phyloP scores from a whole-genome alignment of 2,329 filamentous ascomycete species.

The Phyllosticta citrichinensis region DNA sequence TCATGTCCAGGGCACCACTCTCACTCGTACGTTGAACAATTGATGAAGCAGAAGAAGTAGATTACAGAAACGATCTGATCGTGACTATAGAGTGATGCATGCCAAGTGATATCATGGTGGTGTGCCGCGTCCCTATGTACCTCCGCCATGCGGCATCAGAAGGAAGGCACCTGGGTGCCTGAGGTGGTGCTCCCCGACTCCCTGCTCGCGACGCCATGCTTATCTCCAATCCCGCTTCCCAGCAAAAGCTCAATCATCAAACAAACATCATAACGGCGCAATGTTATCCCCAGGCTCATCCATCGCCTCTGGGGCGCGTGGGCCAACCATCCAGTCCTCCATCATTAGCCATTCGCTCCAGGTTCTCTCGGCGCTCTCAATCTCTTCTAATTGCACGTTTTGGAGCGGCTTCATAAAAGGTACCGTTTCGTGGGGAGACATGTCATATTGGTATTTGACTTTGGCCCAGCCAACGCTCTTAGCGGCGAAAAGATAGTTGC shows the following conservation, averaged over 20 bases:
- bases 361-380: conserved; percentile 67
- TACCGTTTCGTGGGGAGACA: conserved; percentile 69
- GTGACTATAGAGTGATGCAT: neutral
- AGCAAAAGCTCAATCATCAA: neutral
- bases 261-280: neutral
- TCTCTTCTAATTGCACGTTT: conserved; percentile 65
- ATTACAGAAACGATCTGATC: neutral
- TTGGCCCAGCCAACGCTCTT: conserved; percentile 86
- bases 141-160: neutral
- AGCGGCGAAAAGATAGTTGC: conserved; percentile 90
- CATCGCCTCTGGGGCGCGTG: conserved; percentile 52
- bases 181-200: neutral
- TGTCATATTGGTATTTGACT: conserved; percentile 87
- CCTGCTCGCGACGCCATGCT: conserved; percentile 6
- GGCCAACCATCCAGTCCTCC: conserved; percentile 98
- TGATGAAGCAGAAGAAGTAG: too few species aligned
- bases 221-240: neutral
- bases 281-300: conserved; percentile 15
- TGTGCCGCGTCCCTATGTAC: neutral
- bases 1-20: too few species aligned
- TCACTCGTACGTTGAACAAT: too few species aligned
- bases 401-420: conserved; percentile 82
- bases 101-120: neutral
- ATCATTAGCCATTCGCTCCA: conserved; percentile 96
- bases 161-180: neutral